Evolutionary conservation across 2,329 filamentous ascomycete genomes (phyloP).

Genomic region (Cladosporium sp.): DNA sequence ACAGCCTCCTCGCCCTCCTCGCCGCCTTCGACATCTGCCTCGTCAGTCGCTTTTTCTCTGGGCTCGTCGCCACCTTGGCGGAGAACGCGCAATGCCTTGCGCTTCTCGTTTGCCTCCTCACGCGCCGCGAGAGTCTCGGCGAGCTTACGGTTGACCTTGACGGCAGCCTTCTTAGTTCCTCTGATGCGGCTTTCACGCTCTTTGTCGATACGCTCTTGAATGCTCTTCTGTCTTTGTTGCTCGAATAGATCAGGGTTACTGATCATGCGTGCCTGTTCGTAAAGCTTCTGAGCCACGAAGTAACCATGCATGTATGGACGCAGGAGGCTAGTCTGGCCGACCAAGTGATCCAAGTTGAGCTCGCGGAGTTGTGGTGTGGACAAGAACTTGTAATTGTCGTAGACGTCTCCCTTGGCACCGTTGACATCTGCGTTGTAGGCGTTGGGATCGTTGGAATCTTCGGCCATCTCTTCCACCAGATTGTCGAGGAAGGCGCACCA

Average conservation of each 20-base stretch:
- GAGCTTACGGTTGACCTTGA: conserved; percentile 81
- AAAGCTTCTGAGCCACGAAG: conserved; percentile 91
- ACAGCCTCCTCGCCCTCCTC: conserved; percentile 27
- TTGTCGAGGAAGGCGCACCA: conserved; percentile 98
- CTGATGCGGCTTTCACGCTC: conserved; percentile 92
- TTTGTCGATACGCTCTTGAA: conserved; percentile 94
- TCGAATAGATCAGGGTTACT: conserved; percentile 92
- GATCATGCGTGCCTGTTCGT: conserved; percentile 90
- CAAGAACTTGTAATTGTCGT: conserved; percentile 99
- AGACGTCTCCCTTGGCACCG: conserved; percentile 61
- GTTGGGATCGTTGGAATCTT: conserved; percentile 64
- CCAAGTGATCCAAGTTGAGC: conserved; percentile 80
- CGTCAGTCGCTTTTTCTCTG: conserved; percentile 43
- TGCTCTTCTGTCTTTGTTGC: conserved; percentile 82
- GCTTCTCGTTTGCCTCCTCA: conserved; percentile 61
- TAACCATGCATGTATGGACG: conserved; percentile 99
- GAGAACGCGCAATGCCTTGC: conserved; percentile 47
- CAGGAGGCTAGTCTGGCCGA: conserved; percentile 84
- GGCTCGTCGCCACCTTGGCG: conserved; percentile 56
- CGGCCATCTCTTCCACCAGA: conserved; percentile 97
- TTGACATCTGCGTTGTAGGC: conserved; percentile 43
- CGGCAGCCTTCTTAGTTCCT: conserved; percentile 82
- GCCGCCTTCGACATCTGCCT: conserved; percentile 40
- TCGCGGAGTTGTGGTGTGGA: conserved; percentile 80
- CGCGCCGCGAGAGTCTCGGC: conserved; percentile 62